These are phyloP conservation scores for Dactylellina sp. DNA, from an alignment of 2,329 filamentous ascomycete species.

Conservation along the genomic window DNA sequence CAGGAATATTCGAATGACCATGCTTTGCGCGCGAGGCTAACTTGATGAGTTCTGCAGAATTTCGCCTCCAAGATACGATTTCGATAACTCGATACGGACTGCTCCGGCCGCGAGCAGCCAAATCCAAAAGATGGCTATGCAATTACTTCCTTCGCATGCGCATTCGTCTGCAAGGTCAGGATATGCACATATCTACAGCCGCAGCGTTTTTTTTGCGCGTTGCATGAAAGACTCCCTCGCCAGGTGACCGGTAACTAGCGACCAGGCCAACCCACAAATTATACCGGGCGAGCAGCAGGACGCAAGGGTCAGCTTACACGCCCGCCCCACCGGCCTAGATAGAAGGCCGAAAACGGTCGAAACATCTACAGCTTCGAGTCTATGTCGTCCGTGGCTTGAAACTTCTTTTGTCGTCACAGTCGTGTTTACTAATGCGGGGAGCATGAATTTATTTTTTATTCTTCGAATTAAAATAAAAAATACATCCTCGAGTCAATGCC, in stretches of 20 bases:
- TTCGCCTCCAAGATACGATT: not conserved
- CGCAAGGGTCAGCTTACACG: constrained; percentile 56
- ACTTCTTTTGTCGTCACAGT: not conserved
- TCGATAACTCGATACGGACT: no score
- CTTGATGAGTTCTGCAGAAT: not conserved
- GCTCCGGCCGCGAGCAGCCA: not conserved
- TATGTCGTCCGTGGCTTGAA: constrained; percentile 26
- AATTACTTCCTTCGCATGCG: constrained; percentile 17
- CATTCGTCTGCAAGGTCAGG: constrained; percentile 40
- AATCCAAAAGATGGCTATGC: constrained; percentile 50
- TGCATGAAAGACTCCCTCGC: constrained; percentile 37
- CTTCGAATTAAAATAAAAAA: no score
- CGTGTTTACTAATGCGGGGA: constrained; percentile 38
- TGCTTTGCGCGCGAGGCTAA: constrained; percentile 18
- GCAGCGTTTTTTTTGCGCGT: not conserved
- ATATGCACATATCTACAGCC: constrained; percentile 33
- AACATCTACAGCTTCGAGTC: constrained; percentile 26
- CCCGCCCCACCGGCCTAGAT: constrained; percentile 14
- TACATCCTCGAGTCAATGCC: not conserved
- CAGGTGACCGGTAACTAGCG: constrained; percentile 53
- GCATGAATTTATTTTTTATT: constrained; percentile 13
- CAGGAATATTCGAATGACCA: constrained; percentile 15
- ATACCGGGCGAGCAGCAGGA: constrained; percentile 10
- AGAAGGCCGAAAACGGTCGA: constrained; percentile 3
- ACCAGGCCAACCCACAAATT: constrained; percentile 32